These are phyloP conservation scores for Tetratostichococcus sp. DNA, from an alignment of 139 green algal species.

Conservation along the genomic window DNA sequence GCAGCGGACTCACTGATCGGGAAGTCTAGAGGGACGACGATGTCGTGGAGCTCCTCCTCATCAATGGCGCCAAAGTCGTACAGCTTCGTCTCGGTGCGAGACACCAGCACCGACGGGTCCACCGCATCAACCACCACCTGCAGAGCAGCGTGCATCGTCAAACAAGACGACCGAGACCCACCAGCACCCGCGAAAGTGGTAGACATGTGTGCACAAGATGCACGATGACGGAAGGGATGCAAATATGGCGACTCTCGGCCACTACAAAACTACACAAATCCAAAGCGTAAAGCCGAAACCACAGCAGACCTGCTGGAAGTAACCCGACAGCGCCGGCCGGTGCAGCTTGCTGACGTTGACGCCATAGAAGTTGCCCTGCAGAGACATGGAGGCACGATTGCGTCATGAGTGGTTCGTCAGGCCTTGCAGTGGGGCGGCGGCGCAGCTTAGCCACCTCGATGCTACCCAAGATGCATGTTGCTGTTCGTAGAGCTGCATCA, in stretches of 20 bases:
- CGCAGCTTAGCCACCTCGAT: no score
- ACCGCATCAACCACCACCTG: constrained; percentile 95
- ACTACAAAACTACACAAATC: no score
- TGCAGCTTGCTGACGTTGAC: constrained; percentile 80
- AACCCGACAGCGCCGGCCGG: constrained; percentile 39
- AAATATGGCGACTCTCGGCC: no score
- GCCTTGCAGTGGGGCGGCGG: no score
- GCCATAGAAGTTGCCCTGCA: constrained; percentile 78
- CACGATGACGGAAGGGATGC: no score
- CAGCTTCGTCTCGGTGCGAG: constrained; percentile 35
- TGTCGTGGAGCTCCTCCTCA: constrained; percentile 73
- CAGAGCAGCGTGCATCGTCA: neutral
- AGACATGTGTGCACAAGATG: no score
- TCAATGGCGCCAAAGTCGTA: constrained; percentile 73
- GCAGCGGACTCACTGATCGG: constrained; percentile 15
- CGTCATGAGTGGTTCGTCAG: no score
- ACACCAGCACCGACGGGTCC: constrained; percentile 68
- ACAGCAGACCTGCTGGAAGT: constrained; percentile 53
- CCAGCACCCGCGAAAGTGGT: no score
- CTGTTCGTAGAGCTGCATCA: no score
- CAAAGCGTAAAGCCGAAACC: no score
- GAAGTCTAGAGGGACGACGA: constrained; percentile 71
- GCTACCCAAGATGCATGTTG: no score
- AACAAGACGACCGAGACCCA: no score
- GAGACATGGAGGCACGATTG: neutral